Conservation (phyloP, 768 basidiomycete species). For the Lactifluus subvellereus region DNA sequence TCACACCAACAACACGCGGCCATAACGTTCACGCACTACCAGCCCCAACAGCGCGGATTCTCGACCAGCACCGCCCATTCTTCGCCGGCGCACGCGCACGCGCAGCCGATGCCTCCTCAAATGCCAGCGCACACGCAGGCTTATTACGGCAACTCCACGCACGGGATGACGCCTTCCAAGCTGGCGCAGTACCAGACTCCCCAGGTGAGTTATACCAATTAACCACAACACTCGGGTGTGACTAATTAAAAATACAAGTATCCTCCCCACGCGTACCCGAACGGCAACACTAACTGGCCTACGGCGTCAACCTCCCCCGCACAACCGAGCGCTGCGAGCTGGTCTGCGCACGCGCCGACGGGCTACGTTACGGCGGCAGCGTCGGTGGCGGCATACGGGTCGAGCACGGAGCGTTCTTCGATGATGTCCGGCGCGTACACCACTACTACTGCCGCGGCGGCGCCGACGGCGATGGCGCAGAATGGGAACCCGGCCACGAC, state of each 20-base stretch:
- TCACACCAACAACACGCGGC: slow-evolving; percentile 13
- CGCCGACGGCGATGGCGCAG: background rate
- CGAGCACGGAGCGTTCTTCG: slow-evolving; percentile 19
- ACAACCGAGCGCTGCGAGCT: background rate
- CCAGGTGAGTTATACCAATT: background rate
- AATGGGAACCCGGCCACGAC: slow-evolving; percentile 5
- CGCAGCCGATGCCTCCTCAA: slow-evolving; percentile 1
- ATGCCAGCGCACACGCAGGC: background rate
- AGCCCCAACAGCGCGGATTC: slow-evolving; percentile 24
- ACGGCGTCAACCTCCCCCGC: background rate
- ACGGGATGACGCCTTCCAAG: slow-evolving; percentile 1
- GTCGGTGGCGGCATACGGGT: background rate
- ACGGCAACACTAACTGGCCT: slow-evolving; percentile 15
- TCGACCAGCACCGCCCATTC: slow-evolving; percentile 8
- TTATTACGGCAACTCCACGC: background rate
- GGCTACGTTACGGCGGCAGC: background rate
- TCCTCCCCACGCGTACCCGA: slow-evolving; percentile 12
- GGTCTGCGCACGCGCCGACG: slow-evolving; percentile 10
- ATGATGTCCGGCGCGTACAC: slow-evolving; percentile 10
- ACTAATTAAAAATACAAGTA: background rate
- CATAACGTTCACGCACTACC: slow-evolving; percentile 25
- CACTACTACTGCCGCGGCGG: background rate
- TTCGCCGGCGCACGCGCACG: background rate
- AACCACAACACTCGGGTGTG: no score
- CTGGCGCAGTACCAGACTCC: background rate